Evolutionary conservation across 805 yeast genomes (phyloP), one percentile per base, ranked within the genome.

Genomic region (Saturnispora serradocipensis): DNA sequence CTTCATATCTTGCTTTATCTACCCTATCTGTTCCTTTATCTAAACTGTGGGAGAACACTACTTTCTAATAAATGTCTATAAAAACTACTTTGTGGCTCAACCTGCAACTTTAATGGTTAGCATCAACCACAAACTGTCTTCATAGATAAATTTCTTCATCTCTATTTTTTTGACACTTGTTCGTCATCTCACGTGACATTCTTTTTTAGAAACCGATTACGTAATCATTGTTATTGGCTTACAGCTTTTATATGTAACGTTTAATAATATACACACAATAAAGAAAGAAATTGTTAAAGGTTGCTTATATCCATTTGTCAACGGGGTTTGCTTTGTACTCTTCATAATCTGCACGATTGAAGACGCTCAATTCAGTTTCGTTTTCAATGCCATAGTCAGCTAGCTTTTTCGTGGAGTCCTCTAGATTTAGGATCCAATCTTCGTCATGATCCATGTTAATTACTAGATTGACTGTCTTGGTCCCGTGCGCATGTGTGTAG

Each of bases 401-500:
- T 54, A 77, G 70, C n/a, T 70, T 70, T 61, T 69, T 77, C 54
- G 58, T 64, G 53, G 72, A 72, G 36, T 60, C 65, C 8, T 40
- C 40, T 49, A 67, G 57, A 40, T 72, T 70, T 50, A 86, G 64
- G 4, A 86, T 71, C 89, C 95, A 86, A 52, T 81, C 84, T 60
- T 82, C 87, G 27, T 58, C 61, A 61, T 90, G 82, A 27, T 88
- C 96, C 65, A 93, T 77, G 65, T 93, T 93, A 56, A 93, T 86
- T 45, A 89, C 93, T 58, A 93, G 73, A 63, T 93, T 89, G 80
- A 89, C 85, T 2, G 97, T 87, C 69, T 93, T 93, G 30, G 96
- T 78, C 11, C 95, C 93, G 66, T 91, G 98, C 0, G 99, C 98
- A 63, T 88, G 89, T 28, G 96, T 86, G 69, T 93, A 93, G 6